phyloP scores from a whole-genome alignment of 2,329 filamentous ascomycete species.

The Phoma sp. region DNA sequence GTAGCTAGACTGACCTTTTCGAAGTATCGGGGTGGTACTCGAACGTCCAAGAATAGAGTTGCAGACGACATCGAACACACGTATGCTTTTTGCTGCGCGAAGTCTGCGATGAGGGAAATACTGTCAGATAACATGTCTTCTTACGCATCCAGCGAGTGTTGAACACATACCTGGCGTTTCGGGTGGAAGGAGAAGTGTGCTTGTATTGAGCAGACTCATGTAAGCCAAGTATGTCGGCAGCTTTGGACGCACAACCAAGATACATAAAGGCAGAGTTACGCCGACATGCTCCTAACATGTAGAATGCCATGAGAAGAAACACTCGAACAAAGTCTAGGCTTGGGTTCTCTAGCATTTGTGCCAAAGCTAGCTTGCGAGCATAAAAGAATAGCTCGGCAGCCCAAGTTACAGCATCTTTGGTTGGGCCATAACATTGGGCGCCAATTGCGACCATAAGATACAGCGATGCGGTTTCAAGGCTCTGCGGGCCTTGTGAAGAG shows the following conservation, averaged over 20 bases:
- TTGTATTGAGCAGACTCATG: slow-evolving; percentile 36
- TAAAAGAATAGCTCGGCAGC: slow-evolving; percentile 56
- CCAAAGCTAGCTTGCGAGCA: slow-evolving; percentile 58
- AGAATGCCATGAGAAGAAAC: slow-evolving; percentile 66
- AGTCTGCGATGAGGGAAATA: slow-evolving; percentile 37
- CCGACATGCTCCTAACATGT: slow-evolving; percentile 65
- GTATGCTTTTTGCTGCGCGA: slow-evolving; percentile 57
- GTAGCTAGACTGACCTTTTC: slow-evolving; percentile 19
- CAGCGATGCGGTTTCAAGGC: slow-evolving; percentile 37
- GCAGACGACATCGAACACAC: slow-evolving; percentile 57
- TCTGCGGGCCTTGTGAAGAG: slow-evolving; percentile 18
- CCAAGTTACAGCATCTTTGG: slow-evolving; percentile 9
- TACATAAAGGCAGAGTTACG: slow-evolving; percentile 70
- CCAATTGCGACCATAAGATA: slow-evolving; percentile 62
- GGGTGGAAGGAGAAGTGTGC: slow-evolving; percentile 9
- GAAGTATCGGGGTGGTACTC: slow-evolving; percentile 34
- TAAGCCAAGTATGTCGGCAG: slow-evolving; percentile 63
- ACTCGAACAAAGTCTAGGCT: slow-evolving; percentile 61
- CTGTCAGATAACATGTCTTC: neutral
- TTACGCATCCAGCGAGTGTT: neutral
- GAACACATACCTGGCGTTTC: slow-evolving; percentile 21
- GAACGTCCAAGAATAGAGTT: slow-evolving; percentile 60
- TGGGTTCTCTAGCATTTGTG: slow-evolving; percentile 62
- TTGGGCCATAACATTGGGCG: slow-evolving; percentile 53
- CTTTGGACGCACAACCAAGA: slow-evolving; percentile 64